Percentiles rank a stretch among this genome's conserved stretches.
Conservation (phyloP, 2,329 filamentous ascomycete species). For the Cladosporium sp. region DNA sequence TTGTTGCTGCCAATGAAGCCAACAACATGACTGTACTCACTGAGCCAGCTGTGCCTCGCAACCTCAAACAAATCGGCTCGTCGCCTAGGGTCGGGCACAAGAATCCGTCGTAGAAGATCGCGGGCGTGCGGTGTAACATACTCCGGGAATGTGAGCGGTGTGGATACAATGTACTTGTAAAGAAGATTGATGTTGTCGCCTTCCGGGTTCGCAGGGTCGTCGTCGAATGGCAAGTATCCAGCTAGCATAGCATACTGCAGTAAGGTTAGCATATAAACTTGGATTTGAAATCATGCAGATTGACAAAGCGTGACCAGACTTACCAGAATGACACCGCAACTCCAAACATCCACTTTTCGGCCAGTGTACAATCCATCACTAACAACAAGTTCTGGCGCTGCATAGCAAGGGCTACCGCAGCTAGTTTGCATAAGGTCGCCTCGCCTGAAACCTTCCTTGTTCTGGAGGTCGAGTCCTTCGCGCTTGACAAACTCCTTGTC, state of each 20-base stretch:
- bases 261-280: conserved; percentile 19
- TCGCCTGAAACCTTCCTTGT: conserved; percentile 69
- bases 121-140: conserved; percentile 96
- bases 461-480: conserved; percentile 75
- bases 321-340: conserved; percentile 97
- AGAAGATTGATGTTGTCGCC: conserved; percentile 98
- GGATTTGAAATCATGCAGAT: not conserved
- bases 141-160: conserved; percentile 95
- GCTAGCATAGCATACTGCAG: conserved; percentile 97
- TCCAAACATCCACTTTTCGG: conserved; percentile 98
- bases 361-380: conserved; percentile 97
- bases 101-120: conserved; percentile 86
- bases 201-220: conserved; percentile 96
- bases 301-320: conserved; percentile 42
- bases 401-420: conserved; percentile 97
- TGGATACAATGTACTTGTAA: conserved; percentile 99
- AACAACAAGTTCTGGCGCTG: conserved; percentile 93
- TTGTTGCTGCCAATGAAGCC: conserved; percentile 96
- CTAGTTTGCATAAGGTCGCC: conserved; percentile 99
- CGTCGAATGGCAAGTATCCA: conserved; percentile 95
- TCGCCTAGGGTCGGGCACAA: conserved; percentile 93
- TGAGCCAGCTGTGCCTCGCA: conserved; percentile 95
- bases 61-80: conserved; percentile 96
- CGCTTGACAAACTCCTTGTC: conserved; percentile 88
- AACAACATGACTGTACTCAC: conserved; percentile 94